Percentiles rank a stretch among this genome's conserved stretches.
phyloP scores from a whole-genome alignment of 2,329 filamentous ascomycete species.

The Colletotrichum sp. region DNA sequence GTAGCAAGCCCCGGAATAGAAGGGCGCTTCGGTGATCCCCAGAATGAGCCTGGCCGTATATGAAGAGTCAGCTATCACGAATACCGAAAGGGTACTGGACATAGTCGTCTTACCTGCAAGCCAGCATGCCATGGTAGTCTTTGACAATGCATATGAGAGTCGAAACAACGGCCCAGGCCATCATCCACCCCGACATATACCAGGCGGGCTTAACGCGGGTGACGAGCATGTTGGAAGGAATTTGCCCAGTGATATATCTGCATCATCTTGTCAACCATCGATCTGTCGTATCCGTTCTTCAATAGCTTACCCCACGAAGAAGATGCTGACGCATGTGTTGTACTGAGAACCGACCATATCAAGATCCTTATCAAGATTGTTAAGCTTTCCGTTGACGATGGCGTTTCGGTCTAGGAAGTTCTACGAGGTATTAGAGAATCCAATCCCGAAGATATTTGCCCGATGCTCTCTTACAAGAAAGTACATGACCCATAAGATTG shows the following conservation, averaged over 20 bases:
- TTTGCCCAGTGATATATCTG: constrained; percentile 12
- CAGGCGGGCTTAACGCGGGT: constrained; percentile 27
- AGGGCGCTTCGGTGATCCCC: constrained; percentile 18
- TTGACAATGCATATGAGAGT: constrained; percentile 7
- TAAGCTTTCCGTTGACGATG: constrained; percentile 31
- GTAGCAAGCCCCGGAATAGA: constrained; percentile 19
- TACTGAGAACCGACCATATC: constrained; percentile 31
- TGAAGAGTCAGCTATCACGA: neutral
- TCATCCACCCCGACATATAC: constrained; percentile 15
- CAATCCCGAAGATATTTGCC: rapidly evolving
- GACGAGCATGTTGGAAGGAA: constrained; percentile 38
- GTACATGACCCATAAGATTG: constrained; percentile 24
- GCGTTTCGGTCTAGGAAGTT: constrained; percentile 32
- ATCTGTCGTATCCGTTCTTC: constrained; percentile 21
- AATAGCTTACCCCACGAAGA: constrained; percentile 27
- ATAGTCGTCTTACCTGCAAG: neutral
- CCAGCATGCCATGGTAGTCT: constrained; percentile 9
- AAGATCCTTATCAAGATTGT: constrained; percentile 31
- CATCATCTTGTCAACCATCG: neutral
- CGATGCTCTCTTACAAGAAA: neutral
- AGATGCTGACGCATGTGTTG: constrained; percentile 26
- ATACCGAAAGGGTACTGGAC: neutral
- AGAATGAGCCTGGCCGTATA: neutral
- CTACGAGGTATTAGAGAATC: rapidly evolving
- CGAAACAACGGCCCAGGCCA: constrained; percentile 13